Conservation (phyloP, 1,284 basidiomycete genomes). For the Cystobasidium sp. region DNA sequence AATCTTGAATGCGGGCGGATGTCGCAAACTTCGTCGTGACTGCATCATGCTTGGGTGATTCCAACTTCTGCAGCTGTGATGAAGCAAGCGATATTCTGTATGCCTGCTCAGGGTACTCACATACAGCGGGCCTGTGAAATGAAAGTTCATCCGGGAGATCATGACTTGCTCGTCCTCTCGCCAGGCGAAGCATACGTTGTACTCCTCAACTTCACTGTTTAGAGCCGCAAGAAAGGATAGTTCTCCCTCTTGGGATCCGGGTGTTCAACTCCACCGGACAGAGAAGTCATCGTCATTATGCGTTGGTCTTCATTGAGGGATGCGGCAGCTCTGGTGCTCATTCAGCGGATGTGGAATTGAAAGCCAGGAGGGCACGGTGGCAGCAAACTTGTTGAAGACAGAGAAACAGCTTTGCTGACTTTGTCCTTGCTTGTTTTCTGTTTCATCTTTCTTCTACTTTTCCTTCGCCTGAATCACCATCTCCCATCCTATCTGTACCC, state of each 20-base stretch:
- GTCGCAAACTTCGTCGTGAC: neutral
- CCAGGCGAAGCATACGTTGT: neutral
- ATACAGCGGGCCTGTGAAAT: conserved; percentile 18
- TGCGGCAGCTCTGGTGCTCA: conserved; percentile 8
- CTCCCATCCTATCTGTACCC: neutral
- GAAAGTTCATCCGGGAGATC: conserved; percentile 16
- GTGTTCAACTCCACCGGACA: neutral
- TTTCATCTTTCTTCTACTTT: neutral
- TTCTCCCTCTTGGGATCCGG: conserved; percentile 9
- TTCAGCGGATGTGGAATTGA: conserved; percentile 1
- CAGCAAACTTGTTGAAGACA: conserved; percentile 9
- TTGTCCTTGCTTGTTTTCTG: conserved; percentile 5
- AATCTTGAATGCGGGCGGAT: neutral
- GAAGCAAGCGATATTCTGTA: neutral
- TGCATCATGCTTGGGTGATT: conserved; percentile 1
- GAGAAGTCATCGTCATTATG: conserved; percentile 13
- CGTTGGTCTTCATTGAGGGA: conserved; percentile 12
- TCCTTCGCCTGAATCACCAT: neutral
- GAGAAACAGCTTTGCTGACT: conserved; percentile 24
- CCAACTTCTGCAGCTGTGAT: neutral
- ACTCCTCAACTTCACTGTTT: conserved; percentile 21
- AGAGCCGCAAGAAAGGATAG: conserved; percentile 38
- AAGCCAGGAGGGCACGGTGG: neutral
- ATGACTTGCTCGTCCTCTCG: neutral
- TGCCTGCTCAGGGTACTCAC: neutral